Conservation (phyloP, 495 filamentous ascomycete genomes). For the Jackrogersella minutella region DNA sequence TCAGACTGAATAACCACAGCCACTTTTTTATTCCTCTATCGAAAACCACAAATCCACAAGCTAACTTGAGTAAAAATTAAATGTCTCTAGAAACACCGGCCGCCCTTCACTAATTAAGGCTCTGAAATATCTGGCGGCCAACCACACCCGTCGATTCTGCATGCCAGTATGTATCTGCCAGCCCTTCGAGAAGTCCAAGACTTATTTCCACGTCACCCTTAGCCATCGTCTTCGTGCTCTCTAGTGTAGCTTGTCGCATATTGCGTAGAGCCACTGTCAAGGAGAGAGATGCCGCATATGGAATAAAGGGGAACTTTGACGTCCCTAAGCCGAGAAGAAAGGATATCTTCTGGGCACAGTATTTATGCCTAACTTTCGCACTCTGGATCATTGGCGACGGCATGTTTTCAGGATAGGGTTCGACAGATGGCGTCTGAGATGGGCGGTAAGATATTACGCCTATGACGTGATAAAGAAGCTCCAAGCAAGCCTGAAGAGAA, state of each 20-base stretch:
- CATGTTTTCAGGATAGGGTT: not conserved
- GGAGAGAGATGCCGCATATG: constrained; percentile 65
- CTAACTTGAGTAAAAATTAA: too few species aligned
- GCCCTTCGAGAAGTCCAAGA: constrained; percentile 55
- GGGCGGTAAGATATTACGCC: constrained; percentile 29
- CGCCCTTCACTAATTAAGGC: not conserved
- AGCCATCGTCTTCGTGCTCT: constrained; percentile 61
- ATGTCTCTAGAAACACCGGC: too few species aligned
- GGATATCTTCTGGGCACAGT: constrained; percentile 21
- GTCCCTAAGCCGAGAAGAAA: constrained; percentile 2
- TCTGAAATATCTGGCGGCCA: constrained; percentile 40
- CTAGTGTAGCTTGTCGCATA: constrained; percentile 60
- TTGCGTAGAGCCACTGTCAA: constrained; percentile 67
- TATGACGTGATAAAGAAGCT: constrained; percentile 22
- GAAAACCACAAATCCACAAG: too few species aligned
- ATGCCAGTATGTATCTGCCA: constrained; percentile 58
- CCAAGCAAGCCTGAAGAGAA: constrained; percentile 12
- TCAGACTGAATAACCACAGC: too few species aligned
- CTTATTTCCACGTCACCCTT: constrained; percentile 61
- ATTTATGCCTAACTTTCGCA: constrained; percentile 14
- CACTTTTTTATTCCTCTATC: too few species aligned
- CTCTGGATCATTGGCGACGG: not conserved
- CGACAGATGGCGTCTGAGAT: not conserved
- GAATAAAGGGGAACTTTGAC: constrained; percentile 59
- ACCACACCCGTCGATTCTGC: constrained; percentile 65